Percentiles rank a stretch among this genome's conserved stretches.
Conservation (phyloP, 345 rosid genomes). For the Cardiospermum halicacabum region DNA sequence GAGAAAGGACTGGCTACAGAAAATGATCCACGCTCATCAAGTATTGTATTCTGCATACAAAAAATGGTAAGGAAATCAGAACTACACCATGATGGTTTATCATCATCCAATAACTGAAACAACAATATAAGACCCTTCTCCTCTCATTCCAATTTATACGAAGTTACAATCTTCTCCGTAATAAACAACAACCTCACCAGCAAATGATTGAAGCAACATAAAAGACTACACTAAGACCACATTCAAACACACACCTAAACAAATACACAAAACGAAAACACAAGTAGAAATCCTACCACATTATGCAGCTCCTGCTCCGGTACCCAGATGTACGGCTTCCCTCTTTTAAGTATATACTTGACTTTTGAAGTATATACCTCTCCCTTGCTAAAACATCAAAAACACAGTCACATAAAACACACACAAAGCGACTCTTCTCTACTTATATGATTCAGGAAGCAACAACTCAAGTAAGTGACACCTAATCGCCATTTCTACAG, state of each 20-base stretch:
- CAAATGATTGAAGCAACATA: background rate
- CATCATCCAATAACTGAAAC: background rate
- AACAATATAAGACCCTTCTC: background rate
- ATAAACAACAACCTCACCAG: background rate
- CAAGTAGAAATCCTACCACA: slow-evolving; percentile 71
- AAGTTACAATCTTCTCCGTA: background rate
- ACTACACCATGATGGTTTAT: background rate
- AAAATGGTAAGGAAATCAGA: slow-evolving; percentile 6
- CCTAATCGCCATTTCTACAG: background rate
- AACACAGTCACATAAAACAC: background rate
- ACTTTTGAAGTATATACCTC: slow-evolving; percentile 71
- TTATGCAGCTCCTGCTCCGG: slow-evolving; percentile 73
- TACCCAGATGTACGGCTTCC: slow-evolving; percentile 80
- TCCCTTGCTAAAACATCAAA: slow-evolving; percentile 43
- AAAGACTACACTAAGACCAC: background rate
- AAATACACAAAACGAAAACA: background rate
- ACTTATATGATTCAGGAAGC: no score
- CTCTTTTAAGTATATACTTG: slow-evolving; percentile 64
- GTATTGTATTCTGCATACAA: slow-evolving; percentile 55
- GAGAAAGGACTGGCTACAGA: slow-evolving; percentile 67
- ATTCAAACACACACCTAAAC: background rate
- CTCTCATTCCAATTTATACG: background rate
- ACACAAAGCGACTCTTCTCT: background rate
- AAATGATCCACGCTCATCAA: slow-evolving; percentile 82
- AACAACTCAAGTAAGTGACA: background rate